These are phyloP conservation scores for Suillus occidentalis DNA, from an alignment of 768 basidiomycete species.

Conservation along the genomic window DNA sequence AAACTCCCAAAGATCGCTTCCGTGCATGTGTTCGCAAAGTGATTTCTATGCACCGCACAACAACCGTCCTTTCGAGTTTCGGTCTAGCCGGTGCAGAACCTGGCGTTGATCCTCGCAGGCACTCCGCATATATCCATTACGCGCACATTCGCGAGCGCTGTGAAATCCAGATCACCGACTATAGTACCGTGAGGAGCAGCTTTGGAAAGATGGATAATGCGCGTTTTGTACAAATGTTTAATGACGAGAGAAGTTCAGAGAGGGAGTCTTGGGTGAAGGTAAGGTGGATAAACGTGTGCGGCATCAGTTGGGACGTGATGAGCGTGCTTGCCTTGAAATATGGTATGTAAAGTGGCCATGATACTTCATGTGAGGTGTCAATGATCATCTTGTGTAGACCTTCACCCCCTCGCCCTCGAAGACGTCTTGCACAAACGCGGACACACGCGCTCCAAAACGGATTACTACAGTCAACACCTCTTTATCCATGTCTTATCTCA, in stretches of 20 bases:
- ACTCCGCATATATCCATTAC: conserved; percentile 54
- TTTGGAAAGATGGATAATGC: conserved; percentile 57
- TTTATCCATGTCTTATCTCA: conserved; percentile 72
- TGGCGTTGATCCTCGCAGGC: conserved; percentile 66
- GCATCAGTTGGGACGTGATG: conserved; percentile 70
- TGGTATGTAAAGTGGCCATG: conserved; percentile 41
- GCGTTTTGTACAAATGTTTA: conserved; percentile 60
- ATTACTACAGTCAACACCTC: conserved; percentile 70
- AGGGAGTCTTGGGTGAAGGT: conserved; percentile 66
- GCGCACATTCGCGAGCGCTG: conserved; percentile 61
- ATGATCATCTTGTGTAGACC: conserved; percentile 36
- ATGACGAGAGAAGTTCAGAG: conserved; percentile 41
- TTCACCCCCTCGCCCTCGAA: conserved; percentile 73
- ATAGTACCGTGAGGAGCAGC: conserved; percentile 55
- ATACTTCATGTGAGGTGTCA: conserved; percentile 12
- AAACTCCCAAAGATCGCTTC: conserved; percentile 51
- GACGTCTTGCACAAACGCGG: conserved; percentile 60
- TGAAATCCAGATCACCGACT: conserved; percentile 66
- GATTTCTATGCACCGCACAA: conserved; percentile 60
- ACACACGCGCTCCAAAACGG: conserved; percentile 62
- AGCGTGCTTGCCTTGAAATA: conserved; percentile 66
- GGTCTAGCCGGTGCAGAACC: conserved; percentile 62
- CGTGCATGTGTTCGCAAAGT: conserved; percentile 57
- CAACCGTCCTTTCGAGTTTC: conserved; percentile 35
- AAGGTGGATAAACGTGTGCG: conserved; percentile 73